Conservation (phyloP, 2,329 filamentous ascomycete genomes). For the Coniella lustricola region DNA sequence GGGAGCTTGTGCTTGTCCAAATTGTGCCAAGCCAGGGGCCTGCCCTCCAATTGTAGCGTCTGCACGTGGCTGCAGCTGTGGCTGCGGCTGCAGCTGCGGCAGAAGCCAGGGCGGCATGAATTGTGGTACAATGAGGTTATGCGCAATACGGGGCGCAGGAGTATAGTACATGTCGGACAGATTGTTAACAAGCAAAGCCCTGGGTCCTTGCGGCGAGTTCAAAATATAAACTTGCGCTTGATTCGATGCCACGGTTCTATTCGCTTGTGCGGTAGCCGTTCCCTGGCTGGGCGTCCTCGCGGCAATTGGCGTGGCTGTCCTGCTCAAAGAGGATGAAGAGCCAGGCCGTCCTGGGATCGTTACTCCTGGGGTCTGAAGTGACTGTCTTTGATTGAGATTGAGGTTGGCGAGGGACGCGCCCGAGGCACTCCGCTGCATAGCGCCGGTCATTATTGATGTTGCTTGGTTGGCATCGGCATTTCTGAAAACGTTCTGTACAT, state of each 20-base stretch:
- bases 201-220: constrained; percentile 52
- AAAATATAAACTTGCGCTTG: constrained; percentile 52
- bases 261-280: constrained; percentile 20
- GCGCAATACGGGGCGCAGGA: constrained; percentile 3
- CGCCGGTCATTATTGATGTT: constrained; percentile 35
- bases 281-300: constrained; percentile 27
- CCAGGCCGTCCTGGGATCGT: constrained; percentile 32
- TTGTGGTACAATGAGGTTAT: constrained; percentile 1
- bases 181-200: constrained; percentile 49
- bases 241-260: constrained; percentile 19
- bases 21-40: constrained; percentile 18
- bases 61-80: constrained; percentile 23
- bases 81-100: constrained; percentile 15
- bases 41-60: constrained; percentile 4
- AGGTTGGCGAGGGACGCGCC: constrained; percentile 35
- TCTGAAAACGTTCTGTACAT: constrained; percentile 40
- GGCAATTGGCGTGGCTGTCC: constrained; percentile 41
- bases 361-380: constrained; percentile 32
- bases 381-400: constrained; percentile 25
- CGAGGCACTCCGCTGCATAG: constrained; percentile 46
- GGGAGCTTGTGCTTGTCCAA: background rate
- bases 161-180: constrained; percentile 45
- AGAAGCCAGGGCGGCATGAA: constrained; percentile 19
- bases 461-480: constrained; percentile 39
- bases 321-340: constrained; percentile 35